phyloP scores from a whole-genome alignment of 495 filamentous ascomycete genomes.

The Trichocladium antarcticum region DNA sequence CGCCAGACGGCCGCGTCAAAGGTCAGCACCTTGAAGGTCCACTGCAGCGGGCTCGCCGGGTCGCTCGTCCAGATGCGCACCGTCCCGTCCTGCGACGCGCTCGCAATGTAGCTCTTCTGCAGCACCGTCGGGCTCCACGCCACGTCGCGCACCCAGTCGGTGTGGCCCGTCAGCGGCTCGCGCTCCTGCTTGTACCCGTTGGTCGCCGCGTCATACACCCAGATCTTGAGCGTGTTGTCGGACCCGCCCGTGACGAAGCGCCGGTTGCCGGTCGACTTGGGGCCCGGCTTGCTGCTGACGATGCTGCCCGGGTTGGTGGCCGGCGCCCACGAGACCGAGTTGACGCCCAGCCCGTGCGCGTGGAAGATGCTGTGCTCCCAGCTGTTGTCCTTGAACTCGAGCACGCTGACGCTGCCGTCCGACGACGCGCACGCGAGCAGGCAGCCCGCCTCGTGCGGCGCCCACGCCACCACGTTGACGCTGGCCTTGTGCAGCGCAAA shows the following conservation, averaged over 20 bases:
- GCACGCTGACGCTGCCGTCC: constrained; percentile 83
- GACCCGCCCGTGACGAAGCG: constrained; percentile 89
- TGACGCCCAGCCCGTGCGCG: constrained; percentile 86
- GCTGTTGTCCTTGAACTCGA: constrained; percentile 95
- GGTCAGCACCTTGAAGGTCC: constrained; percentile 69
- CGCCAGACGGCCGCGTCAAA: constrained; percentile 90
- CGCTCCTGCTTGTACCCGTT: constrained; percentile 44
- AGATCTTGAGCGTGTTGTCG: constrained; percentile 87
- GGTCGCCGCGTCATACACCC: constrained; percentile 46
- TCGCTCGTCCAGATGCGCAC: constrained; percentile 92
- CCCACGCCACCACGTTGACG: constrained; percentile 93
- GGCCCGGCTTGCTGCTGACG: constrained; percentile 55
- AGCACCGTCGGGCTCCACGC: constrained; percentile 91
- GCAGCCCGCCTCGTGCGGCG: constrained; percentile 91
- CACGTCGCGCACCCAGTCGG: constrained; percentile 96
- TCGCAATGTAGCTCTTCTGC: constrained; percentile 90
- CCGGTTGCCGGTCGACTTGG: constrained; percentile 47
- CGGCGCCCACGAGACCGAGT: constrained; percentile 91
- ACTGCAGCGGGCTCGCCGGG: constrained; percentile 48
- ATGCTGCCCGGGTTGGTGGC: constrained; percentile 67
- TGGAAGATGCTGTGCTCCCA: constrained; percentile 74
- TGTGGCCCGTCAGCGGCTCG: constrained; percentile 60
- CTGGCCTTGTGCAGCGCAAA: constrained; percentile 84
- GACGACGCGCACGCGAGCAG: constrained; percentile 87
- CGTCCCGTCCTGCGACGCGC: constrained; percentile 89